Conservation (phyloP, 768 basidiomycete species). For the Paxillus rubicundulus region DNA sequence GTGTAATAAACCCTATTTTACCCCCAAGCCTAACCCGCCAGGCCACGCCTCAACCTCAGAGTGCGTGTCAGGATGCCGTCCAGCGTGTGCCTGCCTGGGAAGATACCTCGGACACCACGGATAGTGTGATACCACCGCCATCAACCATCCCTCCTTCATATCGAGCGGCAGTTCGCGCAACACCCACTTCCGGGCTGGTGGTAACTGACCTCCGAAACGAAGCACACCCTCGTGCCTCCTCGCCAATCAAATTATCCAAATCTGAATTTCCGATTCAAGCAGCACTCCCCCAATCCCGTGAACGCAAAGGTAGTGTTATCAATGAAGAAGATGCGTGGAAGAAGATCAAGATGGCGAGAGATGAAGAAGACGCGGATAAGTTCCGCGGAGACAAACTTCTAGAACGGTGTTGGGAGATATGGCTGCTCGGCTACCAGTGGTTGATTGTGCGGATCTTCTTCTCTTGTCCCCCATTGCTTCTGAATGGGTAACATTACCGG, state of each 20-base stretch:
- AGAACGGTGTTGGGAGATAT: slow-evolving; percentile 72
- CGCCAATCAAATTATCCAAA: slow-evolving; percentile 32
- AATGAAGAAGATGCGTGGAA: slow-evolving; percentile 79
- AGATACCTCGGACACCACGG: slow-evolving; percentile 37
- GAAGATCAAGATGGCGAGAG: slow-evolving; percentile 65
- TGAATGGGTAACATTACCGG: slow-evolving; percentile 9
- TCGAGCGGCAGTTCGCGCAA: slow-evolving; percentile 38
- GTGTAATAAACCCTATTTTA: slow-evolving; percentile 23
- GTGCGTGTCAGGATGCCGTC: slow-evolving; percentile 7
- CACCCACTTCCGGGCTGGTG: slow-evolving; percentile 15
- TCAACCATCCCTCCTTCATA: slow-evolving; percentile 52
- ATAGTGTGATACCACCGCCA: slow-evolving; percentile 29
- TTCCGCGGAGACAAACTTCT: slow-evolving; percentile 63
- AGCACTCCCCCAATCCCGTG: slow-evolving; percentile 27
- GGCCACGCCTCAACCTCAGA: slow-evolving; percentile 29
- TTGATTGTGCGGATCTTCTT: slow-evolving; percentile 53
- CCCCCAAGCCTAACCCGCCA: slow-evolving; percentile 28
- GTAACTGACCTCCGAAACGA: slow-evolving; percentile 13
- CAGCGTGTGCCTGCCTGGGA: slow-evolving; percentile 32
- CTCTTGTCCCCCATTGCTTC: slow-evolving; percentile 8
- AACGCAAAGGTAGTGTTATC: slow-evolving; percentile 48
- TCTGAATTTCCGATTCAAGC: slow-evolving; percentile 17
- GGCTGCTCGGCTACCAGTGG: slow-evolving; percentile 72
- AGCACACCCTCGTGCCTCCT: slow-evolving; percentile 17
- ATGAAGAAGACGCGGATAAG: slow-evolving; percentile 68